Percentiles rank a stretch among this genome's conserved stretches.
phyloP scores from a whole-genome alignment of 306 rosid genomes.

The Cicer bijugum region DNA sequence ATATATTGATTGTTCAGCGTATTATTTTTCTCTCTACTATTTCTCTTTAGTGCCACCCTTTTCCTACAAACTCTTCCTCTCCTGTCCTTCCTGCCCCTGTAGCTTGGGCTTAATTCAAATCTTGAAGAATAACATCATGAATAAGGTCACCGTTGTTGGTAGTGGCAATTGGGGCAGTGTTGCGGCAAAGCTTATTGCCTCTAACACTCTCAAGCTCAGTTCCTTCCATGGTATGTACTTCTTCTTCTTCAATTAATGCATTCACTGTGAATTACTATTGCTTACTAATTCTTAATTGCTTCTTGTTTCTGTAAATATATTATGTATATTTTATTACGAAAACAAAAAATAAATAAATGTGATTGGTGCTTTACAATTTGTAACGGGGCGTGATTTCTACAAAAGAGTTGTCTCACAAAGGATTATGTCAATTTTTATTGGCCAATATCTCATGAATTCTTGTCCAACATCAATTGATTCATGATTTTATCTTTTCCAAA shows the following conservation, averaged over 20 bases:
- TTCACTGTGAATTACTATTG: neutral
- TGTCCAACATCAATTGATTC: too few species aligned
- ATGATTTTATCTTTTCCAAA: too few species aligned
- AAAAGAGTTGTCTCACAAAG: too few species aligned
- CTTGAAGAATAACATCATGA: neutral
- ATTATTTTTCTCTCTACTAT: neutral
- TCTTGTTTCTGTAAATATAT: neutral
- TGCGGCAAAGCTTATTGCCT: conserved; percentile 89
- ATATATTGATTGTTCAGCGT: neutral
- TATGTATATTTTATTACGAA: neutral
- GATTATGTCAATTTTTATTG: too few species aligned
- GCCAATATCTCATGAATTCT: too few species aligned
- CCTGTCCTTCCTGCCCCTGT: neutral
- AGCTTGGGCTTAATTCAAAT: neutral
- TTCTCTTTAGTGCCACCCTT: neutral
- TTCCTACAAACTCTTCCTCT: neutral
- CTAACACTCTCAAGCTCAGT: conserved; percentile 62
- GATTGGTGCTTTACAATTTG: neutral
- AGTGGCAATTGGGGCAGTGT: conserved; percentile 99
- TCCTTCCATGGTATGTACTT: conserved; percentile 68
- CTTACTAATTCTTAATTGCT: neutral
- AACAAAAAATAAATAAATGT: neutral
- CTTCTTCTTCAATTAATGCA: neutral
- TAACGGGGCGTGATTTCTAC: neutral
- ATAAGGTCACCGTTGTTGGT: conserved; percentile 77